Conservation (phyloP, 2,329 filamentous ascomycete genomes). For the Cephalotrichum gorgonifer region DNA sequence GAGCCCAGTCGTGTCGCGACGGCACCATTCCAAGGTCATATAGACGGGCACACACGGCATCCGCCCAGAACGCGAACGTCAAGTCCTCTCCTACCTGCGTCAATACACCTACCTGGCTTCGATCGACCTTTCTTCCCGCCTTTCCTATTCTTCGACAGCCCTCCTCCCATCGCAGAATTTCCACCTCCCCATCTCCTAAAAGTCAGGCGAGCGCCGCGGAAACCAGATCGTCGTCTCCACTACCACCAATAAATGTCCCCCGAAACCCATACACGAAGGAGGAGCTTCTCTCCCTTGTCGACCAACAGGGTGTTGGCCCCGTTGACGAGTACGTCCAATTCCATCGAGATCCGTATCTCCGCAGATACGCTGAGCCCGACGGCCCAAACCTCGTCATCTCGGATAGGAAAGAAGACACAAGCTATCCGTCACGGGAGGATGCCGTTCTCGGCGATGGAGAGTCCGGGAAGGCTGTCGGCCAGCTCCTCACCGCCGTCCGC, state of each 20-base stretch:
- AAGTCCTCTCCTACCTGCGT: conserved; percentile 5
- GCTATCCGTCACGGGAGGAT: conserved; percentile 33
- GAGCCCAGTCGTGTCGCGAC: conserved; percentile 2
- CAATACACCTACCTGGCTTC: conserved; percentile 21
- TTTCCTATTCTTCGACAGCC: not conserved
- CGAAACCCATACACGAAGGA: conserved; percentile 17
- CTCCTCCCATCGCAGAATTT: conserved; percentile 10
- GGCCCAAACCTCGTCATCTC: conserved; percentile 39
- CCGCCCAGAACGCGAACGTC: conserved; percentile 5
- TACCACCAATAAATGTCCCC: conserved; percentile 8
- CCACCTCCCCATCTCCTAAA: conserved; percentile 15
- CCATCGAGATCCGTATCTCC: conserved; percentile 41
- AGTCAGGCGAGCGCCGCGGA: conserved; percentile 13
- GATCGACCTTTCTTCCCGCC: conserved; percentile 26
- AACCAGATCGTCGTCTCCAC: conserved; percentile 7
- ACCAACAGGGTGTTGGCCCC: conserved; percentile 33
- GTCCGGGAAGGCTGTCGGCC: conserved; percentile 22
- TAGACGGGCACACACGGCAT: conserved; percentile 1
- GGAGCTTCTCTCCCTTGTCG: conserved; percentile 42
- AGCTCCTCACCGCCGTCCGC: conserved; percentile 29
- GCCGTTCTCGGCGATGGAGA: conserved; percentile 22
- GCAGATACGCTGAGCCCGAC: conserved; percentile 40
- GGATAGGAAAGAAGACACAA: conserved; percentile 35
- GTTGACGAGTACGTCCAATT: conserved; percentile 44
- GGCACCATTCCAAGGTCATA: conserved; percentile 5